These are phyloP conservation scores for Fraxinus anomala DNA, from an alignment of 257 asterid genomes.

Conservation along the genomic window DNA sequence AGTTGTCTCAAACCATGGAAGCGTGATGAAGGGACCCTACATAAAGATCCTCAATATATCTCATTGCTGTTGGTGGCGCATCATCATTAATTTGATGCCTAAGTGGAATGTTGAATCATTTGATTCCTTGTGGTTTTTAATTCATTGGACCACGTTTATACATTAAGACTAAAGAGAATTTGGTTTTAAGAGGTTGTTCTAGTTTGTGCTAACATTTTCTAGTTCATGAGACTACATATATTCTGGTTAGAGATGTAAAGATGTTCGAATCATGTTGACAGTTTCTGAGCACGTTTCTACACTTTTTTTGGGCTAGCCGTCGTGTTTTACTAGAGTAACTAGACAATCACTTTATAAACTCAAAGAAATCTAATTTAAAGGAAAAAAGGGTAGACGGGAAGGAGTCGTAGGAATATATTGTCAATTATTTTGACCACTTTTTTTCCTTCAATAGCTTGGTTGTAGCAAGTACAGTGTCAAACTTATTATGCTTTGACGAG, in stretches of 20 bases:
- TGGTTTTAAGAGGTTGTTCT: neutral
- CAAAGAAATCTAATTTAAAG: neutral
- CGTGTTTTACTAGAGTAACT: no score
- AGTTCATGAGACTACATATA: no score
- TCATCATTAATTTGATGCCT: neutral
- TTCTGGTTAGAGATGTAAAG: neutral
- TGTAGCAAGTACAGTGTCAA: no score
- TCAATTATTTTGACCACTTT: neutral
- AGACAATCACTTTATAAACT: no score
- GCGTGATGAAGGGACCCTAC: neutral
- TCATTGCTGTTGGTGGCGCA: neutral
- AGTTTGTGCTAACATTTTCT: neutral
- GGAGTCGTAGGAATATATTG: neutral
- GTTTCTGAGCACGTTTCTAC: neutral
- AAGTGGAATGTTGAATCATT: neutral
- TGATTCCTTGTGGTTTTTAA: neutral
- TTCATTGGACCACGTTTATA: neutral
- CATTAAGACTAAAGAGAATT: neutral
- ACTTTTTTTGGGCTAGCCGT: neutral
- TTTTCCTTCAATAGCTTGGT: no score
- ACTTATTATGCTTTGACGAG: no score
- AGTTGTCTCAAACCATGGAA: neutral
- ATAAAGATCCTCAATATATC: neutral
- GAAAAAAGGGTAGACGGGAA: neutral
- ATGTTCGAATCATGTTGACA: no score